A percentile compares a stretch with the other conserved stretches of the same genome.
These are phyloP conservation scores for Thielaviopsis euricoi DNA, from an alignment of 2,329 filamentous ascomycete species.

Conservation along the genomic window DNA sequence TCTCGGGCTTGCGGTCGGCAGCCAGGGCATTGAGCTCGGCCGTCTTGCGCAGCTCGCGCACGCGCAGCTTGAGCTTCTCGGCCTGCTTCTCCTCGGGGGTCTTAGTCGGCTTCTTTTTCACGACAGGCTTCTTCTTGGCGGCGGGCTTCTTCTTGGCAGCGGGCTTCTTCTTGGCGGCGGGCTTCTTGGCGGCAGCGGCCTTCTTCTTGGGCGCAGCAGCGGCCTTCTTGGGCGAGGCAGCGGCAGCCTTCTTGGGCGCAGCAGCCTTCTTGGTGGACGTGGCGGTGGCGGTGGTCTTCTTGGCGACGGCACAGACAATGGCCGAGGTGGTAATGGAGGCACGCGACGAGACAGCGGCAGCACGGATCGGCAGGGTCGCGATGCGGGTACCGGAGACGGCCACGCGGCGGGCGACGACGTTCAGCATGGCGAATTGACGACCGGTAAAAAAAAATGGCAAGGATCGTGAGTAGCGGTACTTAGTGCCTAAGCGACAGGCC, in stretches of 20 bases:
- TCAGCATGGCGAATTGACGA: not conserved
- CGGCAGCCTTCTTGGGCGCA: not conserved
- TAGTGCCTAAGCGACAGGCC: not conserved
- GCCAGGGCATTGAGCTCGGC: constrained; percentile 17
- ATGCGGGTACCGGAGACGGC: constrained; percentile 6
- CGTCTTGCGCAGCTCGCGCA: not conserved
- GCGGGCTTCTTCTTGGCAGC: constrained; percentile 15
- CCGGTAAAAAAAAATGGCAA: not conserved
- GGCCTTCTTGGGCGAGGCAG: constrained; percentile 1
- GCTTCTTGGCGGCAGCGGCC: constrained; percentile 10
- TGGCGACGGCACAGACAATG: not conserved
- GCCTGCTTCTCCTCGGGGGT: constrained; percentile 15
- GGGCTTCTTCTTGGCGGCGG: constrained; percentile 14
- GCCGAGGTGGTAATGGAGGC: constrained; percentile 1
- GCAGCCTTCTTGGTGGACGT: not conserved
- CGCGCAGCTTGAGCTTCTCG: constrained; percentile 19
- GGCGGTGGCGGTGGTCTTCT: not conserved
- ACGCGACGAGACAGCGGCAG: not conserved
- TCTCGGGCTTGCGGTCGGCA: constrained; percentile 21
- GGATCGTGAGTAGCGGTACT: not conserved
- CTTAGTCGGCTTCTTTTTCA: constrained; percentile 14
- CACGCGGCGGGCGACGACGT: constrained; percentile 6
- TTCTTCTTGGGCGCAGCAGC: constrained; percentile 14
- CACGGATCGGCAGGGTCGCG: constrained; percentile 7
- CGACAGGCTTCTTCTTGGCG: constrained; percentile 12